A percentile compares a stretch with the other conserved stretches of the same genome.
These are phyloP conservation scores for Pueraria montana DNA, from an alignment of 306 rosid genomes.

Conservation along the genomic window DNA sequence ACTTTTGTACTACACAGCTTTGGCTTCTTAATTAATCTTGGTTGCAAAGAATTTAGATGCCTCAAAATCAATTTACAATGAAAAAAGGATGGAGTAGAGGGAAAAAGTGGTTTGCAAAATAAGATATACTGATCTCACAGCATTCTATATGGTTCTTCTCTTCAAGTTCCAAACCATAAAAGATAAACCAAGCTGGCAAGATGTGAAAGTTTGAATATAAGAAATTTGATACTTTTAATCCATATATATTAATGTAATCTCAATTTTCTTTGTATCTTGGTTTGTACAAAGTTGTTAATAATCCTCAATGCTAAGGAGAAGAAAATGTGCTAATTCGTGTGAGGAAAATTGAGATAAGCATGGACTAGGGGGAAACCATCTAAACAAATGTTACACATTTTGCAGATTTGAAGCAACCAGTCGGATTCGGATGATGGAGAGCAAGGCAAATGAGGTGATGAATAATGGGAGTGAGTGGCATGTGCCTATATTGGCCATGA, in stretches of 20 bases:
- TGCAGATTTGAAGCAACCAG: constrained; percentile 89
- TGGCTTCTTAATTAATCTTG: background rate
- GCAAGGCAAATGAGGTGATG: constrained; percentile 63
- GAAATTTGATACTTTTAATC: background rate
- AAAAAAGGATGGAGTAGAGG: background rate
- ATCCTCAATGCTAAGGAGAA: background rate
- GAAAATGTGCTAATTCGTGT: background rate
- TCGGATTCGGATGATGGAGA: constrained; percentile 78
- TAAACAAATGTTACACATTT: background rate
- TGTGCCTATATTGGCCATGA: constrained; percentile 88
- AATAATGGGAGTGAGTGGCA: constrained; percentile 61
- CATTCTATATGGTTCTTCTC: background rate
- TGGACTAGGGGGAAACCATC: background rate
- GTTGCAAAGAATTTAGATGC: background rate
- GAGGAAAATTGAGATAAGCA: background rate
- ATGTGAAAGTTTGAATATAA: background rate
- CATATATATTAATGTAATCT: background rate
- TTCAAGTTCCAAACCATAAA: constrained; percentile 5
- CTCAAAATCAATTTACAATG: background rate
- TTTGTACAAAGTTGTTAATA: background rate
- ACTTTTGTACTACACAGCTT: background rate
- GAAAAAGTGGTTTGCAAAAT: background rate
- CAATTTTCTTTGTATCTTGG: background rate
- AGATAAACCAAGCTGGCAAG: background rate
- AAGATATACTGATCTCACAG: background rate